These are phyloP conservation scores for Uronychia setigera DNA, from an alignment of 73 alveolate genomes.

Conservation along the genomic window DNA sequence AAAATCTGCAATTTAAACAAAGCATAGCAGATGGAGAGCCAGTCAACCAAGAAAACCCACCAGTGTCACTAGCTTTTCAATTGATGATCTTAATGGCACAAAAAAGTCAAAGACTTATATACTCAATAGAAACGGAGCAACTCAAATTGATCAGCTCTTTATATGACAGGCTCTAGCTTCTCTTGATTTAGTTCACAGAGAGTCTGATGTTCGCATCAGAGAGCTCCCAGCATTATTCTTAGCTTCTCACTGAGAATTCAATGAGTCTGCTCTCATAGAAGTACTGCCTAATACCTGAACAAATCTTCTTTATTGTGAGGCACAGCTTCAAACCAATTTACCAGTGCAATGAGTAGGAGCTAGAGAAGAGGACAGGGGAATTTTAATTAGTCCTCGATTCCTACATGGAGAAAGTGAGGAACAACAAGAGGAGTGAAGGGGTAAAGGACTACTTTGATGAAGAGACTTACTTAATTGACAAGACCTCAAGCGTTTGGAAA, in stretches of 20 bases:
- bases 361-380: slow-evolving; percentile 27
- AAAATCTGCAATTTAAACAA: background rate
- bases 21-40: background rate
- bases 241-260: slow-evolving; percentile 56
- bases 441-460: slow-evolving; percentile 56
- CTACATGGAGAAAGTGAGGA: slow-evolving; percentile 9
- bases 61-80: slow-evolving; percentile 42
- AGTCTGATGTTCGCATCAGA: slow-evolving; percentile 38
- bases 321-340: slow-evolving; percentile 54
- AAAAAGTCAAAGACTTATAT: slow-evolving; percentile 40
- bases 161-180: slow-evolving; percentile 58
- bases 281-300: slow-evolving; percentile 51
- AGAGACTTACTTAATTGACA: slow-evolving; percentile 17
- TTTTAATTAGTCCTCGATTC: slow-evolving; percentile 43
- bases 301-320: slow-evolving; percentile 60
- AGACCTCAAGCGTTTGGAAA: slow-evolving; percentile 34
- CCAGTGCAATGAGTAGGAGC: slow-evolving; percentile 45
- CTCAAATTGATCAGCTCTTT: slow-evolving; percentile 46
- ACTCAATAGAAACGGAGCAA: slow-evolving; percentile 27
- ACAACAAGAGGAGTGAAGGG: slow-evolving; percentile 12
- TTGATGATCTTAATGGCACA: slow-evolving; percentile 53
- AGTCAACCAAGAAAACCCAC: background rate
- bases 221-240: slow-evolving; percentile 4
- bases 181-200: slow-evolving; percentile 55
- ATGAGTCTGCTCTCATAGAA: slow-evolving; percentile 29